Evolutionary conservation across 2,329 filamentous ascomycete genomes (phyloP).

Genomic region (Cercospora nicotianae): DNA sequence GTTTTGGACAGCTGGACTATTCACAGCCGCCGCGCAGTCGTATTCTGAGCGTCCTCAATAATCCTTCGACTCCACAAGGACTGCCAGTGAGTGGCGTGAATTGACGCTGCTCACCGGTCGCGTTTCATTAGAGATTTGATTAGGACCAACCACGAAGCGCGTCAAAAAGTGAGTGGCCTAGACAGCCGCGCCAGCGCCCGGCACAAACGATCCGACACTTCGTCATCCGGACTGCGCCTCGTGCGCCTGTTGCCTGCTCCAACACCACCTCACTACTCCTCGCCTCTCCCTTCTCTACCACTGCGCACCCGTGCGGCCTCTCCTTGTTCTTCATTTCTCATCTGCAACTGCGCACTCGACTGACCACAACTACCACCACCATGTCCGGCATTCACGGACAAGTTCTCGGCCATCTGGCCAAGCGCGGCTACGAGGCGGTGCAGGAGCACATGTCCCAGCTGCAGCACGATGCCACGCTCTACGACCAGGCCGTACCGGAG

Average conservation of each 20-base stretch:
- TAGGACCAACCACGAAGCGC: not conserved
- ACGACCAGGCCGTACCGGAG: constrained; percentile 31
- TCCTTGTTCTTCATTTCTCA: not conserved
- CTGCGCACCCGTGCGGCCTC: constrained; percentile 2
- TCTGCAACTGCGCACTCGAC: not conserved
- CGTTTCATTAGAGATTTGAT: not conserved
- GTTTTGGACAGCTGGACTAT: not conserved
- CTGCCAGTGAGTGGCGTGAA: not conserved
- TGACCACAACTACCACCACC: constrained; percentile 6
- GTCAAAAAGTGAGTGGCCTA: not conserved
- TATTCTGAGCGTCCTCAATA: not conserved
- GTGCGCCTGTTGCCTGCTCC: not conserved
- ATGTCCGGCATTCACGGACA: constrained; percentile 34
- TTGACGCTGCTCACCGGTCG: not conserved
- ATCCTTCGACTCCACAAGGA: not conserved
- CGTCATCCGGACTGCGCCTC: constrained; percentile 1
- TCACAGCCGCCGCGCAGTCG: not conserved
- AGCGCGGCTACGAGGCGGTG: constrained; percentile 36
- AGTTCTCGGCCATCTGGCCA: constrained; percentile 36
- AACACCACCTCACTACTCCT: not conserved
- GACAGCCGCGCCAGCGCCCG: not conserved
- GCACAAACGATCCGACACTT: not conserved
- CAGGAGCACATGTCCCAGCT: constrained; percentile 32
- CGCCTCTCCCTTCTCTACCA: not conserved
- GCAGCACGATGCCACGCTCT: constrained; percentile 34